Percentiles rank a stretch among this genome's conserved stretches.
phyloP scores from a whole-genome alignment of 306 rosid species.

The Quillaja saponaria region DNA sequence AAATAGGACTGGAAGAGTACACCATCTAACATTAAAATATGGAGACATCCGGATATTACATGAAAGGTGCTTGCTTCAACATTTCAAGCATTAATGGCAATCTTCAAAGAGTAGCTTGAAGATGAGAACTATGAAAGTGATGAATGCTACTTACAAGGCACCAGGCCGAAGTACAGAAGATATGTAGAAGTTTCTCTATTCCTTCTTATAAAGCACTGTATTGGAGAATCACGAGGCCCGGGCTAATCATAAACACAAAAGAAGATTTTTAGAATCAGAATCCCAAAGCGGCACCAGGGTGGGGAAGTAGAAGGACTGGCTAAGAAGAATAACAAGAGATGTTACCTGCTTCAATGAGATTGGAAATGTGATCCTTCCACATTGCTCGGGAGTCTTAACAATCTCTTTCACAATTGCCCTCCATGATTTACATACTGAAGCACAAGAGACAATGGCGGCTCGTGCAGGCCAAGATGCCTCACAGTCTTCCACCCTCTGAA shows the following conservation, averaged over 20 bases:
- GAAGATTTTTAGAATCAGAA: neutral
- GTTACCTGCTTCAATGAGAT: slow-evolving; percentile 90
- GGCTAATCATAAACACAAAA: slow-evolving; percentile 51
- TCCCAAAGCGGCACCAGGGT: neutral
- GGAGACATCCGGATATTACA: neutral
- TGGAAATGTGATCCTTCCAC: slow-evolving; percentile 85
- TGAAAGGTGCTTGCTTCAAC: slow-evolving; percentile 18
- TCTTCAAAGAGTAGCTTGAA: slow-evolving; percentile 5
- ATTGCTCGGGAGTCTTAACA: slow-evolving; percentile 77
- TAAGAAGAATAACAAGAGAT: neutral
- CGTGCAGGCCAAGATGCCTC: slow-evolving; percentile 84
- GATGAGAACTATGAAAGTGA: neutral
- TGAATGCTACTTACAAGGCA: slow-evolving; percentile 64
- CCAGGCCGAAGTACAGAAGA: slow-evolving; percentile 62
- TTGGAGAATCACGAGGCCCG: slow-evolving; percentile 73
- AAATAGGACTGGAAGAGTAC: too few relatives aligned
- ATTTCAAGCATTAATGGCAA: slow-evolving; percentile 7
- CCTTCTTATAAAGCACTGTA: slow-evolving; percentile 85
- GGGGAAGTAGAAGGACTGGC: slow-evolving; percentile 8
- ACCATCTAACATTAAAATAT: too few relatives aligned
- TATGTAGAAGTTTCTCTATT: slow-evolving; percentile 70
- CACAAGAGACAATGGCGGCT: slow-evolving; percentile 58
- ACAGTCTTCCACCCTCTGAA: slow-evolving; percentile 76
- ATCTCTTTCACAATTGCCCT: slow-evolving; percentile 66
- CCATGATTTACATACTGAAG: slow-evolving; percentile 88